Conservation (phyloP, 495 filamentous ascomycete species). For the Penicillium flavigenum region DNA sequence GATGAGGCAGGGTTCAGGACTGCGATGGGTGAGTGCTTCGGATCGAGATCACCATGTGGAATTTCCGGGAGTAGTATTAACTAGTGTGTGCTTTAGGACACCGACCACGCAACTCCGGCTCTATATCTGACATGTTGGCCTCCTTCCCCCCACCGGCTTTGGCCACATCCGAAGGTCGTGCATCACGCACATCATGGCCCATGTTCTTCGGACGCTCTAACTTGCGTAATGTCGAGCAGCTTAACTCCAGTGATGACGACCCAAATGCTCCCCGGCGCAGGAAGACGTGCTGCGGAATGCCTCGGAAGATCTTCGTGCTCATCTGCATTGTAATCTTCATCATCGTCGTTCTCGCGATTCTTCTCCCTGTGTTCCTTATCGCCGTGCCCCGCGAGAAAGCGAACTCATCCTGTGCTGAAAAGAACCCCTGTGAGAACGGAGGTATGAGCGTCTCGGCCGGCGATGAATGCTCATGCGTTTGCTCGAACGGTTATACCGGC, state of each 20-base stretch:
- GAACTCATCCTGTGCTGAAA: conserved; percentile 51
- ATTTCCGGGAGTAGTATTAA: neutral
- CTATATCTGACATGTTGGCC: conserved; percentile 86
- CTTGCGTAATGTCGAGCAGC: conserved; percentile 36
- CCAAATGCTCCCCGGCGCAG: conserved; percentile 19
- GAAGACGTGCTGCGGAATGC: conserved; percentile 74
- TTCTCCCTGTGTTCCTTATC: conserved; percentile 82
- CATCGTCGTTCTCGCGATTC: conserved; percentile 79
- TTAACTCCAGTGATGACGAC: conserved; percentile 25
- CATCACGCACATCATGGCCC: conserved; percentile 44
- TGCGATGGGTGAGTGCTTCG: conserved; percentile 27
- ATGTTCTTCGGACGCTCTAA: conserved; percentile 40
- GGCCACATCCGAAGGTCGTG: conserved; percentile 49
- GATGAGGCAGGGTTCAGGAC: conserved; percentile 28
- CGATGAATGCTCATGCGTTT: conserved; percentile 78
- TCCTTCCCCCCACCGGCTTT: conserved; percentile 84
- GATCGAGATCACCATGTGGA: neutral
- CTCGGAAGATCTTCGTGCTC: conserved; percentile 73
- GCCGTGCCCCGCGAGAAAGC: conserved; percentile 62
- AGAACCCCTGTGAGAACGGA: conserved; percentile 69
- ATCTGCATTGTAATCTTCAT: conserved; percentile 66
- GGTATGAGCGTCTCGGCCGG: conserved; percentile 68
- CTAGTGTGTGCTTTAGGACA: conserved; percentile 17
- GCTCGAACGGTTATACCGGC: conserved; percentile 84
- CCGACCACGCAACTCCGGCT: conserved; percentile 50